Percentiles rank a stretch among this genome's conserved stretches.
These are phyloP conservation scores for Phytophthora agathidicida DNA, from an alignment of 352 stramenopile species.

Conservation along the genomic window DNA sequence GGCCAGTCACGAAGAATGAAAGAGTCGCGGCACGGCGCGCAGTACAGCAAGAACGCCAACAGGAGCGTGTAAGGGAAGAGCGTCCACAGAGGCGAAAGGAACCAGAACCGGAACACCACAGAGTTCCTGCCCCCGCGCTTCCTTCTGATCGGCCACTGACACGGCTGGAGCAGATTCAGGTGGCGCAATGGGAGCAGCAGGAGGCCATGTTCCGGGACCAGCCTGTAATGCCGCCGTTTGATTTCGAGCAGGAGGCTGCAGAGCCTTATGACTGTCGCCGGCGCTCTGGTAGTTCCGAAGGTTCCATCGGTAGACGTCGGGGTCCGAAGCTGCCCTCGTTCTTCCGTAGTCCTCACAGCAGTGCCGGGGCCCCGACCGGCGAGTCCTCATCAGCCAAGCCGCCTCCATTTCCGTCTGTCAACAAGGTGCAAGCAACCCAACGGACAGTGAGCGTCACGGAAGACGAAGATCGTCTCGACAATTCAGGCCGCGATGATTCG, in stretches of 20 bases:
- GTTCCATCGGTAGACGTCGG: slow-evolving; percentile 4
- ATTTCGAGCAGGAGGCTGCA: slow-evolving; percentile 17
- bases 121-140: background rate
- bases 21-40: slow-evolving; percentile 6
- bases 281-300: slow-evolving; percentile 21
- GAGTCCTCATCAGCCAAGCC: slow-evolving; percentile 8
- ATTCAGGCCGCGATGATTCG: slow-evolving; percentile 12
- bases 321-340: slow-evolving; percentile 23
- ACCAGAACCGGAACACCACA: slow-evolving; percentile 1
- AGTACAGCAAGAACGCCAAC: slow-evolving; percentile 14
- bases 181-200: slow-evolving; percentile 32
- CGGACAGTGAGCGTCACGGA: slow-evolving; percentile 39
- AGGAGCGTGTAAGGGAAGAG: no score
- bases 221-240: background rate
- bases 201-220: slow-evolving; percentile 32
- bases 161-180: slow-evolving; percentile 35
- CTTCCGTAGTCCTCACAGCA: slow-evolving; percentile 26
- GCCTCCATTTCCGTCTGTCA: slow-evolving; percentile 9
- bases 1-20: slow-evolving; percentile 40
- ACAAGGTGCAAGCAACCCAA: slow-evolving; percentile 27
- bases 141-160: slow-evolving; percentile 32
- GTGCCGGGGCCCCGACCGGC: slow-evolving; percentile 3
- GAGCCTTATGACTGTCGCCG: slow-evolving; percentile 13
- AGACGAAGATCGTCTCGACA: slow-evolving; percentile 46
- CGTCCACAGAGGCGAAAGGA: slow-evolving; percentile 6